A percentile compares a stretch with the other conserved stretches of the same genome.
These are phyloP conservation scores for Schizophyllum amplum DNA, from an alignment of 1,284 basidiomycete species.

Conservation along the genomic window DNA sequence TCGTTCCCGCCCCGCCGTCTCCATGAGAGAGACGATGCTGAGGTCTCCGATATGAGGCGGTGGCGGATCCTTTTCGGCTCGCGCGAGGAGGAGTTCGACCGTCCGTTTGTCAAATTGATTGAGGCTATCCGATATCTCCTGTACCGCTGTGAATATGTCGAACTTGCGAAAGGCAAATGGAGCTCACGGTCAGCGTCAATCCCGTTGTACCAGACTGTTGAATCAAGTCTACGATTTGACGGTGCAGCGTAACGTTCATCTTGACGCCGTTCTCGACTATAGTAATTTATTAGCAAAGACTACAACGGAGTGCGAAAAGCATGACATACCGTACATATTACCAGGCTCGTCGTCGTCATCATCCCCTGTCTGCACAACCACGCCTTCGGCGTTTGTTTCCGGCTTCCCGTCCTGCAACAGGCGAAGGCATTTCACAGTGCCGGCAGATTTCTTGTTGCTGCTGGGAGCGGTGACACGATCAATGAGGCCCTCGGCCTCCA, in stretches of 20 bases:
- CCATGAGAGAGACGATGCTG: conserved; percentile 57
- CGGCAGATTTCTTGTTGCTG: conserved; percentile 33
- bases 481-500: conserved; percentile 61
- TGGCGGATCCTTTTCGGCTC: conserved; percentile 54
- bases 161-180: conserved; percentile 3
- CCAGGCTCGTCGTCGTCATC: conserved; percentile 28
- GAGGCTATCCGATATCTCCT: conserved; percentile 63
- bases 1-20: conserved; percentile 72
- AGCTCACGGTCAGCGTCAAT: conserved; percentile 58
- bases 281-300: conserved; percentile 6
- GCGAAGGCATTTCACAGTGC: conserved; percentile 53
- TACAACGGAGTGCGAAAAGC: not conserved
- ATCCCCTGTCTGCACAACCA: conserved; percentile 15
- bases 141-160: conserved; percentile 11
- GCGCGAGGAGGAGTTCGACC: conserved; percentile 65
- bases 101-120: conserved; percentile 71
- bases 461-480: conserved; percentile 65
- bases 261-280: conserved; percentile 35
- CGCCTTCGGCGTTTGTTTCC: conserved; percentile 5
- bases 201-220: conserved; percentile 58
- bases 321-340: conserved; percentile 22
- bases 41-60: conserved; percentile 66
- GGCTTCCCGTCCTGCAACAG: conserved; percentile 34
- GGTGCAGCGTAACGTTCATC: conserved; percentile 58
- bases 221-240: conserved; percentile 65